Percentiles rank a stretch among this genome's conserved stretches.
Conservation (phyloP, 768 basidiomycete genomes). For the Tulasnella sp. region DNA sequence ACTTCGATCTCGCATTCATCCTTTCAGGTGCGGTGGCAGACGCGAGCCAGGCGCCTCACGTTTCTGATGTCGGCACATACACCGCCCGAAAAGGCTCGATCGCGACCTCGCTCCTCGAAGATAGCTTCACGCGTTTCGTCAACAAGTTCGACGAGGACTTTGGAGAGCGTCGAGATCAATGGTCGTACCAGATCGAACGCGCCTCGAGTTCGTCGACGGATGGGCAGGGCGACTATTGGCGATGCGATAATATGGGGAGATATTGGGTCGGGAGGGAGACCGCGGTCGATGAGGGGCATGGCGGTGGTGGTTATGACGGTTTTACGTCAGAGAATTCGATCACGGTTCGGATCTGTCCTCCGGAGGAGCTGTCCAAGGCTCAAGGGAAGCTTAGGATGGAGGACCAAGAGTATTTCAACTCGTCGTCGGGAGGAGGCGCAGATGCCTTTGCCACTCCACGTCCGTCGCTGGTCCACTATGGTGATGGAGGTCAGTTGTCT, state of each 20-base stretch:
- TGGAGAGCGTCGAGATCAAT: conserved; percentile 27
- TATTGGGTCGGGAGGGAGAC: conserved; percentile 43
- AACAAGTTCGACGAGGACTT: conserved; percentile 30
- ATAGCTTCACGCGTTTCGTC: conserved; percentile 30
- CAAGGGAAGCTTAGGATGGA: too few relatives aligned
- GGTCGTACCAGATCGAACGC: conserved; percentile 26
- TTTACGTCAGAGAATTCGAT: conserved; percentile 12
- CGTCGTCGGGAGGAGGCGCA: not conserved
- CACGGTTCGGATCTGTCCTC: not conserved
- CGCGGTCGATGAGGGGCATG: not conserved
- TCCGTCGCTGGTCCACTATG: too few relatives aligned
- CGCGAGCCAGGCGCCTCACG: not conserved
- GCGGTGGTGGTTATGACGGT: conserved; percentile 3
- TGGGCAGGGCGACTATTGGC: conserved; percentile 44
- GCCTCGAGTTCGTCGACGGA: not conserved
- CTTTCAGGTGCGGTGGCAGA: conserved; percentile 17
- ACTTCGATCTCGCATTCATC: conserved; percentile 32
- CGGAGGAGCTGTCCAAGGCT: not conserved
- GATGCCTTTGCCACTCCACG: too few relatives aligned
- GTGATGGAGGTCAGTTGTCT: not conserved
- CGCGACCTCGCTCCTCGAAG: conserved; percentile 19
- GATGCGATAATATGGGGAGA: conserved; percentile 47
- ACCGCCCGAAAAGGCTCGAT: conserved; percentile 6
- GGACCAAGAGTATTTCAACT: too few relatives aligned
- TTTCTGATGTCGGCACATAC: not conserved